Conservation (phyloP, 1,284 basidiomycete species). For the Irpex sp. region DNA sequence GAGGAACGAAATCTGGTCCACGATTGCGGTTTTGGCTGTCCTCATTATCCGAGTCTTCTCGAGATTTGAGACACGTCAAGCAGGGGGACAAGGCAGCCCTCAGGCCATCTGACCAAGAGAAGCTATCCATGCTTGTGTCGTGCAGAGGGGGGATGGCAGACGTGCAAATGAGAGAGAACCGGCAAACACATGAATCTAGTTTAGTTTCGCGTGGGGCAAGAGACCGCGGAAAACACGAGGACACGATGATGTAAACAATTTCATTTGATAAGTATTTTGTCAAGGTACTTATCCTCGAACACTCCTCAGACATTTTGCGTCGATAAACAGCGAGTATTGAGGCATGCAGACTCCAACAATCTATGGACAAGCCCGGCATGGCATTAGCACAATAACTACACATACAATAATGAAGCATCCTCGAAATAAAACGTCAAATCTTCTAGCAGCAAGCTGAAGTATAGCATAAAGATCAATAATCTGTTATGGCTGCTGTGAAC, state of each 20-base stretch:
- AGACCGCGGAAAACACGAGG: not conserved
- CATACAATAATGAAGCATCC: not conserved
- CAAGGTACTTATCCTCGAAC: too few relatives aligned
- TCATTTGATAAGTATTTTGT: not conserved
- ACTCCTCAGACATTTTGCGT: not conserved
- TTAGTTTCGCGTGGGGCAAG: not conserved
- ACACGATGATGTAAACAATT: not conserved
- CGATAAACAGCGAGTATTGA: not conserved
- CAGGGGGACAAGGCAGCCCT: conserved; percentile 56
- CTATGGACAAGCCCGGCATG: not conserved
- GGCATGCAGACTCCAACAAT: too few relatives aligned
- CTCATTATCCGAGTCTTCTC: conserved; percentile 25
- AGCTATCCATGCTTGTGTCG: conserved; percentile 37
- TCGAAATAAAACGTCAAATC: not conserved
- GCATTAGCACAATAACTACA: not conserved
- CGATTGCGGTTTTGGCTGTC: conserved; percentile 18
- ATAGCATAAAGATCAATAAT: not conserved
- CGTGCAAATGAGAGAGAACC: not conserved
- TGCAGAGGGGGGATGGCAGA: not conserved
- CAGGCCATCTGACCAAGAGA: conserved; percentile 60
- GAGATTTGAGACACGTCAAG: conserved; percentile 47
- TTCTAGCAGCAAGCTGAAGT: not conserved
- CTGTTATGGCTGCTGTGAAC: not conserved
- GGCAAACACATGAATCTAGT: not conserved
- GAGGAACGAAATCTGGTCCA: conserved; percentile 35